Conservation (phyloP, 2,329 filamentous ascomycete species). For the Diplocarpon mali region DNA sequence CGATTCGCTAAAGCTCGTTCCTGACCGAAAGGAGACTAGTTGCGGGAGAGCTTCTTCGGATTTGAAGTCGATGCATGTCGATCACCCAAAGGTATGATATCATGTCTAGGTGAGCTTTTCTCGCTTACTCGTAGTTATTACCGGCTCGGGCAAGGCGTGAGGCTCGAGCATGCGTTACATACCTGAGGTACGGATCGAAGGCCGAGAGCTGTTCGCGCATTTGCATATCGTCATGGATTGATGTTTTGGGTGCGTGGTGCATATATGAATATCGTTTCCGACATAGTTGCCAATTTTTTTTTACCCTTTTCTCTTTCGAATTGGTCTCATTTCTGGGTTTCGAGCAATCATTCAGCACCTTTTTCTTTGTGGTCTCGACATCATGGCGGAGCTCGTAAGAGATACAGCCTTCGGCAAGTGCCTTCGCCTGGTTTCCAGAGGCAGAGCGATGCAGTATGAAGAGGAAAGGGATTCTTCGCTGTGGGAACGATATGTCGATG, state of each 20-base stretch:
- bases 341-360: neutral
- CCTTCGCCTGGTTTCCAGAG: constrained; percentile 30
- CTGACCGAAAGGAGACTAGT: too few species aligned
- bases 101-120: neutral
- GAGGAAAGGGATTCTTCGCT: constrained; percentile 37
- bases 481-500: constrained; percentile 38
- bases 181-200: constrained; percentile 1
- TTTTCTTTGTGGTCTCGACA: neutral
- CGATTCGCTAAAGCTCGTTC: neutral
- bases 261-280: too few species aligned
- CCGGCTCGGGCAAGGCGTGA: neutral
- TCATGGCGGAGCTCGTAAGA: constrained; percentile 31
- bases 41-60: too few species aligned
- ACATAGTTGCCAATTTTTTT: neutral
- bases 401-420: constrained; percentile 33
- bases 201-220: neutral
- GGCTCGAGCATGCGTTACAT: neutral
- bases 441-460: constrained; percentile 31
- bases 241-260: neutral
- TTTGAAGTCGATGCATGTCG: neutral
- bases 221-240: neutral
- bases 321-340: neutral
- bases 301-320: neutral
- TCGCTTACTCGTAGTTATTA: neutral
- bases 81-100: neutral